Evolutionary conservation across 345 rosid genomes (phyloP).

Genomic region (Euphorbia tirucalli): DNA sequence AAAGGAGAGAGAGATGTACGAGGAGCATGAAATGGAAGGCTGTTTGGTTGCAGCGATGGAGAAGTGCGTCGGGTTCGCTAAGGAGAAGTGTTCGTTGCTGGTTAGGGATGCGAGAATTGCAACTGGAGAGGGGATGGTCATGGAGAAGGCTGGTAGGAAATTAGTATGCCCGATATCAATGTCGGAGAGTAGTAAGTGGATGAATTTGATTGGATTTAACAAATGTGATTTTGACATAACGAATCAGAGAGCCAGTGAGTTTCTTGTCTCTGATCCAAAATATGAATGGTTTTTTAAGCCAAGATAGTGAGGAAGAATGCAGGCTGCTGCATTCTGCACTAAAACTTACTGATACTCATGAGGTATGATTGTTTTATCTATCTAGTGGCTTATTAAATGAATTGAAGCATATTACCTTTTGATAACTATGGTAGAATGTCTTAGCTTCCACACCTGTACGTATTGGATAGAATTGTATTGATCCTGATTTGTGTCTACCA

Average conservation of each 20-base stretch:
- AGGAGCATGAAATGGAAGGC: too few species aligned
- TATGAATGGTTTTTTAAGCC: conserved; percentile 16
- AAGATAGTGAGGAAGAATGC: neutral
- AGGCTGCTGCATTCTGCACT: too few species aligned
- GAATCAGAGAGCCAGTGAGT: conserved; percentile 45
- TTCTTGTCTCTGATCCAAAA: conserved; percentile 25
- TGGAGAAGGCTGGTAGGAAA: conserved; percentile 28
- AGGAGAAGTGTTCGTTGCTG: conserved; percentile 46
- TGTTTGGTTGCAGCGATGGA: conserved; percentile 59
- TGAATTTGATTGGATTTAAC: conserved; percentile 27
- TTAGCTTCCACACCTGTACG: neutral
- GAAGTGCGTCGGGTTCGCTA: conserved; percentile 66
- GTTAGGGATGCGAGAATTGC: conserved; percentile 71
- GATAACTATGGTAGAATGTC: neutral
- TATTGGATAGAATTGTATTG: neutral
- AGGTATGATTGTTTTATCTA: neutral
- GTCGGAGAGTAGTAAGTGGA: conserved; percentile 37
- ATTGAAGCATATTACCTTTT: neutral
- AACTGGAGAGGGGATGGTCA: conserved; percentile 15
- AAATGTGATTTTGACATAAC: conserved; percentile 24
- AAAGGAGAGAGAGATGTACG: too few species aligned
- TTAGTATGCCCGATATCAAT: conserved; percentile 43
- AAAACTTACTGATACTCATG: neutral
- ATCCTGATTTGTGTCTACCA: neutral
- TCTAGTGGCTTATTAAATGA: neutral